phyloP scores from a whole-genome alignment of 2,329 filamentous ascomycete genomes.

The Coleophoma eucalyptorum region DNA sequence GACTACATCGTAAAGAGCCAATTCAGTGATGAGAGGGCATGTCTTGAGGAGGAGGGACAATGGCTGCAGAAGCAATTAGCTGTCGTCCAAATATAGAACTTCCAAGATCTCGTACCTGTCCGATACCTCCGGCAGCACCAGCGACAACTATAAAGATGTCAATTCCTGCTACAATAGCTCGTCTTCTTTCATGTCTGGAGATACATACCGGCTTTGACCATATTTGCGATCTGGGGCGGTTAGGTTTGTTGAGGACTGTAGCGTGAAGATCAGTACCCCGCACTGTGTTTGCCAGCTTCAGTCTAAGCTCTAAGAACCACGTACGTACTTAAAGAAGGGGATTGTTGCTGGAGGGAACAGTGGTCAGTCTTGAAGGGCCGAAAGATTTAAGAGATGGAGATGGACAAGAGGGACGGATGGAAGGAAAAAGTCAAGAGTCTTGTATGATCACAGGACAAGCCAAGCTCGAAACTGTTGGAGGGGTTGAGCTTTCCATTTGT shows the following conservation, averaged over 20 bases:
- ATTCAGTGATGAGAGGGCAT: conserved; percentile 82
- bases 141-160: conserved; percentile 63
- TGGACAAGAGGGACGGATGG: neutral
- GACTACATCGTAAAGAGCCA: conserved; percentile 98
- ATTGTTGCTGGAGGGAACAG: too few relatives aligned
- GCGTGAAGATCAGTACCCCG: conserved; percentile 15
- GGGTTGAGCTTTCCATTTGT: conserved; percentile 1
- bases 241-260: conserved; percentile 5
- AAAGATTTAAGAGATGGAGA: too few relatives aligned
- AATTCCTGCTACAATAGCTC: neutral
- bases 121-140: conserved; percentile 97
- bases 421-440: conserved; percentile 5
- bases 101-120: conserved; percentile 64
- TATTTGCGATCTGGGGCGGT: conserved; percentile 27
- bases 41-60: conserved; percentile 95
- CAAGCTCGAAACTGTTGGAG: conserved; percentile 12
- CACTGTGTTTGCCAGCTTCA: neutral
- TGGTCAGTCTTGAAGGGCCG: too few relatives aligned
- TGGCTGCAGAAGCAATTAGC: conserved; percentile 51
- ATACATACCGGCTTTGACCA: conserved; percentile 59
- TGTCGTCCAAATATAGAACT: conserved; percentile 1
- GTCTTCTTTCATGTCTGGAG: neutral
- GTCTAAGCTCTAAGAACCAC: neutral
- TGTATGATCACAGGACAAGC: conserved; percentile 2
- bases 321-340: too few relatives aligned